Base-by-base conservation (phyloP, 1,284 basidiomycete genomes). In the Cryptococcus amylolentus region DNA sequence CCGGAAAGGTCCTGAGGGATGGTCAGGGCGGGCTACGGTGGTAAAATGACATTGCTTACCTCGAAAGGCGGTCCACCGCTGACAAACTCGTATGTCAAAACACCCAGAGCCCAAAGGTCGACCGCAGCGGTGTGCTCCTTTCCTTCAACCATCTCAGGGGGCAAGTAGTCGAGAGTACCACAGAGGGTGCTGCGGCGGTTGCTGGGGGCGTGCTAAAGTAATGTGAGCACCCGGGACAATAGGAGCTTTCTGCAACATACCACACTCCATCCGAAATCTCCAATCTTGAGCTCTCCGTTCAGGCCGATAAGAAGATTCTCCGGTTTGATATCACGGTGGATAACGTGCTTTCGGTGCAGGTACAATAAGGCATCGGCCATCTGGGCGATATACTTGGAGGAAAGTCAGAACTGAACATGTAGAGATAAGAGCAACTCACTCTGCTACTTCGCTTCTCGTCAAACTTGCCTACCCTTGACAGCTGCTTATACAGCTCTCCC, bases 291-390 rank as follows among this genome's bases (percentile, higher is more conserved):
- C 73, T 98, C 95, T 45, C 95, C 96, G 64, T 93, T 90, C 68
- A 98, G 86, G 16, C 94, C 95, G 9, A 99, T 80, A 8, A 99
- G 82, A 50, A 99, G 78, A 73, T 99, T 99, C 79, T 98, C 96
- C 0, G 96, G 96, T 78, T 98, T 99, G 81, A 98, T 99, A 71
- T 99, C 96, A 26, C 96, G 86, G 73, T 99, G 96, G 58, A 98
- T 98, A 64, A 98, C 91, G 71, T 98, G 94, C 74, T 98, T 98
- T 55, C 83, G 81, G 75, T 99, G 96, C 3, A 98, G 82, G 73
- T 99, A 99, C 9, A 81, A 81, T 45, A 98, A 80, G 1, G 95
- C 96, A 73, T 98, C 96, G 14, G 95, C 89, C 93, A 99, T 98
- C 77, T 99, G 96, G 66, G 92, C 89, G 65, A 97, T 89, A 77